Conservation (phyloP, 2,329 filamentous ascomycete species). For the Paraconiothyrium sp. region DNA sequence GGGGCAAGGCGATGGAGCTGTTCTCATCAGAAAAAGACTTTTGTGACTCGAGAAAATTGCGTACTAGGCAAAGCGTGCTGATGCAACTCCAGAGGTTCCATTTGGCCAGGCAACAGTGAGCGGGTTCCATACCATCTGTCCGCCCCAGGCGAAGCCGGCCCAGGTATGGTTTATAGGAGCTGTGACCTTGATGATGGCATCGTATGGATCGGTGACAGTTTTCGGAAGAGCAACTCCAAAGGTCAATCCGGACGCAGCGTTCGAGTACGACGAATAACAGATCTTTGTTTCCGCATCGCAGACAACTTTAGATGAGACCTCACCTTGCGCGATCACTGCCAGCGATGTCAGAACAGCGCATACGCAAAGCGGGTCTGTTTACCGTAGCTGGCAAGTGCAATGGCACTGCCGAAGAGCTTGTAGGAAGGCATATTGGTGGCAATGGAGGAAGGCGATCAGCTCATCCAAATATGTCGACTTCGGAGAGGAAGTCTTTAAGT, state of each 20-base stretch:
- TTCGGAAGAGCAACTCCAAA: slow-evolving; percentile 45
- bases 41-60: slow-evolving; percentile 12
- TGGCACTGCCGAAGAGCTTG: slow-evolving; percentile 38
- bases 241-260: slow-evolving; percentile 38
- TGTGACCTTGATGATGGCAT: slow-evolving; percentile 43
- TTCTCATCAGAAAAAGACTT: slow-evolving; percentile 25
- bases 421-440: slow-evolving; percentile 38
- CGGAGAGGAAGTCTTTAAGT: slow-evolving; percentile 30
- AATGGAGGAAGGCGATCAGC: slow-evolving; percentile 17
- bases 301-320: slow-evolving; percentile 39
- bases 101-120: slow-evolving; percentile 45
- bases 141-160: slow-evolving; percentile 45
- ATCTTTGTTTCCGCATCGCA: slow-evolving; percentile 44
- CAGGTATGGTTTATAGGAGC: slow-evolving; percentile 37
- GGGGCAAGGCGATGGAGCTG: slow-evolving; percentile 39
- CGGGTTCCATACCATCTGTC: slow-evolving; percentile 46
- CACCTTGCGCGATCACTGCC: slow-evolving; percentile 41
- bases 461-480: slow-evolving; percentile 16
- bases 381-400: slow-evolving; percentile 40
- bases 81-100: slow-evolving; percentile 36
- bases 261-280: slow-evolving; percentile 42
- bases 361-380: slow-evolving; percentile 8
- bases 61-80: slow-evolving; percentile 45
- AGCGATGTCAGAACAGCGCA: slow-evolving; percentile 20
- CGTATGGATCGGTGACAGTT: slow-evolving; percentile 40